A percentile compares a stretch with the other conserved stretches of the same genome.
Evolutionary conservation across 1,284 basidiomycete species (phyloP).

Genomic region (Salmacisia buchloeana): DNA sequence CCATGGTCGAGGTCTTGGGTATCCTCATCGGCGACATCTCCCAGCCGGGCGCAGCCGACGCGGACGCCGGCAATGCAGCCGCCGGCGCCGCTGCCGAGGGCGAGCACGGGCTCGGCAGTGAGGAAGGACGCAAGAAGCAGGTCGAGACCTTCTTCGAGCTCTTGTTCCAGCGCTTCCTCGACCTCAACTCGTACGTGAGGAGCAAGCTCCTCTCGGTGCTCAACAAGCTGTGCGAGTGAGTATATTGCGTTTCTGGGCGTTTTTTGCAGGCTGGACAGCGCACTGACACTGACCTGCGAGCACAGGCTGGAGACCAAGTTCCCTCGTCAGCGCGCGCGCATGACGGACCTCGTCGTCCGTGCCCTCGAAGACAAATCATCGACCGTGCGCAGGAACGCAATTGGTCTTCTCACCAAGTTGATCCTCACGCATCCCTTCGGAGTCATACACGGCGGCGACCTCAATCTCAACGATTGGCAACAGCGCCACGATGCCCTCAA

Average conservation of each 20-base stretch:
- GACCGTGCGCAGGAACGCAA: constrained; percentile 77
- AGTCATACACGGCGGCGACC: constrained; percentile 72
- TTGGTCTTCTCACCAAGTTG: constrained; percentile 70
- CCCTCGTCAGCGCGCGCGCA: constrained; percentile 73
- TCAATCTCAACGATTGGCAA: constrained; percentile 69
- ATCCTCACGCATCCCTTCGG: constrained; percentile 87
- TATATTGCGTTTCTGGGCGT: constrained; percentile 12
- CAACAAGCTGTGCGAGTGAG: constrained; percentile 62
- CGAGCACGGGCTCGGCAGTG: constrained; percentile 22
- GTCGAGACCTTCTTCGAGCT: constrained; percentile 75
- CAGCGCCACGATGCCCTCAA: constrained; percentile 60
- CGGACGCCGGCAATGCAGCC: constrained; percentile 3
- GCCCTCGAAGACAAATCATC: constrained; percentile 87
- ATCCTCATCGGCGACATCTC: constrained; percentile 52
- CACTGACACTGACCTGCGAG: neutral
- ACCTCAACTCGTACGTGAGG: constrained; percentile 84
- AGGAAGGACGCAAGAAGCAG: constrained; percentile 68
- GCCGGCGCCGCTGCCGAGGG: constrained; percentile 23
- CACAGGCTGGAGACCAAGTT: constrained; percentile 72
- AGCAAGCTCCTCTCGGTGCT: constrained; percentile 77
- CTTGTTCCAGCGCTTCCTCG: constrained; percentile 78
- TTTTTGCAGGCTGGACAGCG: neutral
- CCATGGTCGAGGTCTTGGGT: constrained; percentile 48
- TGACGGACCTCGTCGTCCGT: constrained; percentile 69
- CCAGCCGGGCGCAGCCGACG: constrained; percentile 29